Evolutionary conservation across 208 protist species (phyloP), one percentile per base, ranked within the genome.

Genomic region (Acanthamoeba triangularis): DNA sequence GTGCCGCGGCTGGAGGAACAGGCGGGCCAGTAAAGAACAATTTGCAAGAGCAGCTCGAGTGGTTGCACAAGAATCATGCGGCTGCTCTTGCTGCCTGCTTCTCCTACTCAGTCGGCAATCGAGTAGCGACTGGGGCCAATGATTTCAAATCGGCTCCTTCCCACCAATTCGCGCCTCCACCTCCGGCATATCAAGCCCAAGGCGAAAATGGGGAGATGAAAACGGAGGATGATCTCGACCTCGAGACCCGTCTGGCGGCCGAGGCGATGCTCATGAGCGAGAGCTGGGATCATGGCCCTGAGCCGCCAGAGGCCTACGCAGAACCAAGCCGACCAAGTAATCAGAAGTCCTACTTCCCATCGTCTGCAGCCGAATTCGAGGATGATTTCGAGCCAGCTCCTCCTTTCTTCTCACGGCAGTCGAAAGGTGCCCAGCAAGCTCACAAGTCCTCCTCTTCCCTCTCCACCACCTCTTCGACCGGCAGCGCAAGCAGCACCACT

Each of bases 61-160:
- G 74, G 74, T 28, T 84, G 30, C 74, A 84, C 41, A 44, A 52
- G 37, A 84, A 84, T 35, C 74, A 52, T 49, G 7, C 33, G 0
- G 35, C 74, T 54, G 74, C 74, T 49, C 74, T 84, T 13, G 20
- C 74, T 10, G 74, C 74, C 37, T 84, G 74, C 28, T 84, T 84
- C 74, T 44, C 74, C 37, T 84, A 84, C 37, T 84, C 74, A 3
- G 25, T 84, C 7, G 65, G 44, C 74, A 30, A 84, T 44, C 41
- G 37, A 16, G 74, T 49, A 84, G 41, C 74, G 37, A 18, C 23
- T 35, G 20, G n/a, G 33, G n/a, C 5, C 8, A n/a, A 37, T 30
- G 65, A 37, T 23, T 44, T 44, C 35, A 78, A 44, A 25, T 35
- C n/a, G 11, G 69, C 11, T 11, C 4, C 69, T n/a, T 74, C 65